Conservation (phyloP, 192 early-diverging fungal species). For the Podila minutissima region DNA sequence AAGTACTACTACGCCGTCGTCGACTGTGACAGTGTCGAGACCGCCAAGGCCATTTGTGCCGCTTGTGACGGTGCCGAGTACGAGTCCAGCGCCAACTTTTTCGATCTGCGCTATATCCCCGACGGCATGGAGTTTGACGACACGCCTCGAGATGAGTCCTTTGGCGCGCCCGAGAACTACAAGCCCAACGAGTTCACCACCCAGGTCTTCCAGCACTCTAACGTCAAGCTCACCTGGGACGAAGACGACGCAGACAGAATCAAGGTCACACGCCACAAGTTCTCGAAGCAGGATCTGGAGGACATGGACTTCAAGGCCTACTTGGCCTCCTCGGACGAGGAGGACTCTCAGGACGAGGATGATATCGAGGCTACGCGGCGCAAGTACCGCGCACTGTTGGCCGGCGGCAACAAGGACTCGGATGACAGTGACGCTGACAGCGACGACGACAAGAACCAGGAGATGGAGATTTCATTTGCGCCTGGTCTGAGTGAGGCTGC, state of each 20-base stretch:
- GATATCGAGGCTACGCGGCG: conserved; percentile 56
- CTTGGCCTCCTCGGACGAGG: conserved; percentile 78
- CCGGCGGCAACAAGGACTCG: conserved; percentile 28
- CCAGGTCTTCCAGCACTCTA: conserved; percentile 89
- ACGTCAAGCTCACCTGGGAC: conserved; percentile 97
- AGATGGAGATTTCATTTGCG: conserved; percentile 96
- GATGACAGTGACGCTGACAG: conserved; percentile 52
- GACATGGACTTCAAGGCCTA: conserved; percentile 93
- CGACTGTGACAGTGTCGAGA: conserved; percentile 88
- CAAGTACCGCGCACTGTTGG: conserved; percentile 62
- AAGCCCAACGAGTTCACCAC: conserved; percentile 79
- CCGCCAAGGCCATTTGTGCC: conserved; percentile 81
- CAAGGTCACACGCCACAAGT: conserved; percentile 79
- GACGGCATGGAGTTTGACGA: conserved; percentile 91
- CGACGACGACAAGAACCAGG: conserved; percentile 63
- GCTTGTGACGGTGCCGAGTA: conserved; percentile 94
- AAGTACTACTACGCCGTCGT: conserved; percentile 96
- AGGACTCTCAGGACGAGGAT: conserved; percentile 71
- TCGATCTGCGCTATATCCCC: conserved; percentile 95
- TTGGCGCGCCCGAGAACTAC: conserved; percentile 71
- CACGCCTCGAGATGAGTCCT: conserved; percentile 67
- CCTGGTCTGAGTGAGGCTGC: conserved; percentile 87
- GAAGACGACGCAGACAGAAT: conserved; percentile 90
- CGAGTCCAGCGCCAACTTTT: conserved; percentile 90
- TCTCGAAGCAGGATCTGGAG: conserved; percentile 89